Conservation (phyloP, 164 flowering plant genomes). For the Aristolochia contorta region DNA sequence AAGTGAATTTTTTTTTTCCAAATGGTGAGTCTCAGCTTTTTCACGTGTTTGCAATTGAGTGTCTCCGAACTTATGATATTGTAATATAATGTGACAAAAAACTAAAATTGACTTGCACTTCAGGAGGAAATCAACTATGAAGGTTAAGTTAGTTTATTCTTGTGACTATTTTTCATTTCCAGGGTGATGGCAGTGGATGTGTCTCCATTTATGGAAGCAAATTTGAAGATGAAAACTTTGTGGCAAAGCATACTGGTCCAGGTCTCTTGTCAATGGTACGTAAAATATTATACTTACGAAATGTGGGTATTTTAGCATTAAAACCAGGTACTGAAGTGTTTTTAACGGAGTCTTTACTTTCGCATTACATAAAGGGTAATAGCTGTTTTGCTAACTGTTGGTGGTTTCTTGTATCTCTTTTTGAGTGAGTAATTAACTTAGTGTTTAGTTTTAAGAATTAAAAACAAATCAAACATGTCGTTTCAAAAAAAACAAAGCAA, state of each 20-base stretch:
- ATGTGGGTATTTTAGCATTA: background rate
- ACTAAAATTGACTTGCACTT: background rate
- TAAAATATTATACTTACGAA: background rate
- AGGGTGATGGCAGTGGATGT: slow-evolving; percentile 98
- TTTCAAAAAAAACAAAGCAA: too few species aligned
- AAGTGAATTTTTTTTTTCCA: background rate
- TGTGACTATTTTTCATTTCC: slow-evolving; percentile 8
- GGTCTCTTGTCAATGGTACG: slow-evolving; percentile 92
- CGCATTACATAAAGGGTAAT: too few species aligned
- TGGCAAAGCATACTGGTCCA: slow-evolving; percentile 94
- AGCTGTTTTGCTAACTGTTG: too few species aligned
- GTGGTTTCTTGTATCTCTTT: too few species aligned
- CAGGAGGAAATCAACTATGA: background rate
- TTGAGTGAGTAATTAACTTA: too few species aligned
- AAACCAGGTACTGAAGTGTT: too few species aligned
- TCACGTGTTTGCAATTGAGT: too few species aligned
- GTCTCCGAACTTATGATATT: too few species aligned
- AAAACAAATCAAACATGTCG: too few species aligned
- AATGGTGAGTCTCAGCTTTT: background rate
- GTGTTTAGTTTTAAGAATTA: too few species aligned
- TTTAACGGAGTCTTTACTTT: too few species aligned
- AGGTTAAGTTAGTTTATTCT: background rate
- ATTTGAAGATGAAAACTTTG: slow-evolving; percentile 91
- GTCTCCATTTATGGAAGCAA: slow-evolving; percentile 85
- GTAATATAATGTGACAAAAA: background rate